phyloP scores from a whole-genome alignment of 2,329 filamentous ascomycete genomes.

The Chaetothyriales sp. region DNA sequence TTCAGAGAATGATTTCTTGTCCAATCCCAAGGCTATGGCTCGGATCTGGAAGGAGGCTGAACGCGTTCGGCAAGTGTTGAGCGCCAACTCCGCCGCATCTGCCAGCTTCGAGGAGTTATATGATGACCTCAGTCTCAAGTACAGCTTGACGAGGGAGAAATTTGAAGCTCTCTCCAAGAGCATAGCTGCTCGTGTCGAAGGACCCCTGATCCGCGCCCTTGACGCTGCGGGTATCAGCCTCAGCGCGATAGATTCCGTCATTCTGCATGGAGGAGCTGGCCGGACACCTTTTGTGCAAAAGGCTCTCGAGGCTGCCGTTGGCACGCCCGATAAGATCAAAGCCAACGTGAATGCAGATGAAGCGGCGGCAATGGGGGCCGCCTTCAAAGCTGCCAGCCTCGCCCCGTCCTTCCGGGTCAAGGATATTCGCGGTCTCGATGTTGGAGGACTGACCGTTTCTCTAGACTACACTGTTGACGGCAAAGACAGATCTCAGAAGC shows the following conservation, averaged over 20 bases:
- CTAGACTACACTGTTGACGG: conserved; percentile 60
- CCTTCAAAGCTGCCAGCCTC: conserved; percentile 80
- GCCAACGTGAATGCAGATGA: conserved; percentile 96
- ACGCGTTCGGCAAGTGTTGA: conserved; percentile 72
- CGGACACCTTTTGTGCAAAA: conserved; percentile 91
- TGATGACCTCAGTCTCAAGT: conserved; percentile 82
- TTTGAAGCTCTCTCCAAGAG: conserved; percentile 65
- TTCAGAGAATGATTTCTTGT: conserved; percentile 47
- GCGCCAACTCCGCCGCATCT: conserved; percentile 72
- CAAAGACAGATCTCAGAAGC: conserved; percentile 60
- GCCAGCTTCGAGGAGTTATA: conserved; percentile 69
- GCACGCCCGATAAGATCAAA: conserved; percentile 62
- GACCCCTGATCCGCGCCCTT: conserved; percentile 59
- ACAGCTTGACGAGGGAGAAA: conserved; percentile 63
- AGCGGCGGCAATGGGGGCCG: conserved; percentile 87
- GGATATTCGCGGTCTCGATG: conserved; percentile 77
- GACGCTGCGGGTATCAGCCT: conserved; percentile 56
- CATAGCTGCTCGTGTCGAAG: conserved; percentile 52
- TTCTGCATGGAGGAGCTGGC: conserved; percentile 79
- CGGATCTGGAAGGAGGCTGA: conserved; percentile 91
- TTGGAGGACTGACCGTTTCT: conserved; percentile 54
- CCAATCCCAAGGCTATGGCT: conserved; percentile 69
- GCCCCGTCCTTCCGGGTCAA: conserved; percentile 96
- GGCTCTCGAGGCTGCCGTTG: conserved; percentile 60
- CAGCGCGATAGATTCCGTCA: conserved; percentile 69